Evolutionary conservation across 108 stramenopile genomes (phyloP).

Genomic region (Skeletonema potamos): DNA sequence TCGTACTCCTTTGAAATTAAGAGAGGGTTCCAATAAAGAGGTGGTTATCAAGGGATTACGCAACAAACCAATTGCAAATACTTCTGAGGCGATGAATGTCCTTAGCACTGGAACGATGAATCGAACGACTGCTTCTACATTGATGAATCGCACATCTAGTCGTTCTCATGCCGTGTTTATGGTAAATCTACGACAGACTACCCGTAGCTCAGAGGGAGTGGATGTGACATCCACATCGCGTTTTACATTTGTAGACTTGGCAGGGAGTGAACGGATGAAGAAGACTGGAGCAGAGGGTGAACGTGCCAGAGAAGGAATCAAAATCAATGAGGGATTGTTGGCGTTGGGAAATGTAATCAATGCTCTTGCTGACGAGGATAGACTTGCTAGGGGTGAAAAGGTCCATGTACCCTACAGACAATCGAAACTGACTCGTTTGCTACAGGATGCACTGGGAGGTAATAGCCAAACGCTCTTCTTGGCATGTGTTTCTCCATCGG

Average conservation of each 20-base stretch:
- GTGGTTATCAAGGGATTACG: slow-evolving; percentile 63
- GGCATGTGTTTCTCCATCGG: slow-evolving; percentile 92
- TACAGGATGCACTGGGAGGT: slow-evolving; percentile 96
- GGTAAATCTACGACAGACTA: slow-evolving; percentile 60
- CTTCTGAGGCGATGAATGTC: slow-evolving; percentile 64
- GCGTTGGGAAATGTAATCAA: slow-evolving; percentile 98
- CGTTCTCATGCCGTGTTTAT: slow-evolving; percentile 85
- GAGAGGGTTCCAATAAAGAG: slow-evolving; percentile 77
- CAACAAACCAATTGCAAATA: slow-evolving; percentile 43
- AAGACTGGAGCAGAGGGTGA: slow-evolving; percentile 92
- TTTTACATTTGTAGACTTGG: slow-evolving; percentile 90
- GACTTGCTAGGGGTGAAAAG: slow-evolving; percentile 61
- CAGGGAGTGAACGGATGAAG: slow-evolving; percentile 93
- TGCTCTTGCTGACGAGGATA: slow-evolving; percentile 92
- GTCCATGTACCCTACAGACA: slow-evolving; percentile 89
- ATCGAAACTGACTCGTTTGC: slow-evolving; percentile 93
- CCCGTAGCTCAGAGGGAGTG: slow-evolving; percentile 48
- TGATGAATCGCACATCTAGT: slow-evolving; percentile 90
- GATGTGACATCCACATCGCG: slow-evolving; percentile 71
- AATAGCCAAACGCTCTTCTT: slow-evolving; percentile 93
- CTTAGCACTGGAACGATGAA: slow-evolving; percentile 89
- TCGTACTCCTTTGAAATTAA: slow-evolving; percentile 71
- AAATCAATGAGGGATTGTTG: slow-evolving; percentile 95
- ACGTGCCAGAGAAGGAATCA: slow-evolving; percentile 89
- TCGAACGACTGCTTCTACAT: slow-evolving; percentile 89